A percentile compares a stretch with the other conserved stretches of the same genome.
Evolutionary conservation across 768 basidiomycete species (phyloP).

Genomic region (Suillus clintonianus): DNA sequence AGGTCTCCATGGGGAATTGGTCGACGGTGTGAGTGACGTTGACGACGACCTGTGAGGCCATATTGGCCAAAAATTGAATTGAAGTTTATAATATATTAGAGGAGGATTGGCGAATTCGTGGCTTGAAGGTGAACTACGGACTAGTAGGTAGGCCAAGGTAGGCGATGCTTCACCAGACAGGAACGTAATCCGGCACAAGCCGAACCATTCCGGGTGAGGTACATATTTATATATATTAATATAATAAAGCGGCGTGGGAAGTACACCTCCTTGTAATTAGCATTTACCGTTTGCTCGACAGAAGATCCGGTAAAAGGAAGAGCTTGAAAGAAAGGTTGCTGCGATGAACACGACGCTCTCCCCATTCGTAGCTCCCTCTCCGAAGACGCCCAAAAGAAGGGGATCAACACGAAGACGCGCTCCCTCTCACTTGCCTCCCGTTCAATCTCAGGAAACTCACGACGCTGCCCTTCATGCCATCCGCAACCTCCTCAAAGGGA

Average conservation of each 20-base stretch:
- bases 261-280: conserved; percentile 3
- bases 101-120: background rate
- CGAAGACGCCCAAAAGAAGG: conserved; percentile 52
- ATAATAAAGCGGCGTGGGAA: conserved; percentile 4
- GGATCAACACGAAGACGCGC: conserved; percentile 61
- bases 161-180: conserved; percentile 7
- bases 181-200: conserved; percentile 16
- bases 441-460: conserved; percentile 60
- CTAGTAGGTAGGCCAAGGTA: no score
- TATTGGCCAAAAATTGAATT: conserved; percentile 7
- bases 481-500: conserved; percentile 78
- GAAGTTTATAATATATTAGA: conserved; percentile 6
- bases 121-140: background rate
- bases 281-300: background rate
- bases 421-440: conserved; percentile 56
- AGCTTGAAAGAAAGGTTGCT: background rate
- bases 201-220: background rate
- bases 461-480: conserved; percentile 70
- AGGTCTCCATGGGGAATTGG: conserved; percentile 4
- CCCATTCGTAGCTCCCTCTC: conserved; percentile 42
- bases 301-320: background rate
- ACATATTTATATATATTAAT: background rate
- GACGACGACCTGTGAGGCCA: conserved; percentile 7
- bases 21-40: conserved; percentile 1
- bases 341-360: conserved; percentile 51